Conservation (phyloP, 352 stramenopile genomes). For the Pythium grandisporangium region DNA sequence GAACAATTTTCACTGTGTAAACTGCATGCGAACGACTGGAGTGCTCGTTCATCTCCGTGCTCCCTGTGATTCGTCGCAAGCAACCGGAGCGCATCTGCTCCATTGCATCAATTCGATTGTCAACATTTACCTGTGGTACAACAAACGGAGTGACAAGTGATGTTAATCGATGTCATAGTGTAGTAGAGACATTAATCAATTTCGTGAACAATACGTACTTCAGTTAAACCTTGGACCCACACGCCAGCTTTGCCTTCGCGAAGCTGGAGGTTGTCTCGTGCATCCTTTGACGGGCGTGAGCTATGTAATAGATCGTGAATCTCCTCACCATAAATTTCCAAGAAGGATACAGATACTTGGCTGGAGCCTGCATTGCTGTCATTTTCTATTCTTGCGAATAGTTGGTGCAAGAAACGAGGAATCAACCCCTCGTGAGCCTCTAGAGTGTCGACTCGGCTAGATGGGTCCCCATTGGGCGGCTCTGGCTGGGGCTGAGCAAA, state of each 20-base stretch:
- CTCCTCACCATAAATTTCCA: conserved; percentile 98
- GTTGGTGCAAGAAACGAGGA: conserved; percentile 72
- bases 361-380: conserved; percentile 20
- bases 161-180: background rate
- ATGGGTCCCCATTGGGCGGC: conserved; percentile 1
- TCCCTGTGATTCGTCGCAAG: conserved; percentile 66
- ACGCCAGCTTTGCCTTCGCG: conserved; percentile 62
- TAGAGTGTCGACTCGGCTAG: conserved; percentile 10
- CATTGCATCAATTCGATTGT: conserved; percentile 41
- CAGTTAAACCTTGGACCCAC: conserved; percentile 71
- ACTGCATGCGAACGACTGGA: conserved; percentile 84
- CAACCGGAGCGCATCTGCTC: conserved; percentile 77
- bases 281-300: conserved; percentile 11
- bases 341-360: conserved; percentile 77
- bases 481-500: conserved; percentile 13
- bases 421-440: conserved; percentile 69
- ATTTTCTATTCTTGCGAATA: conserved; percentile 42
- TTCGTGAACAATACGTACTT: no score
- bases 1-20: conserved; percentile 82
- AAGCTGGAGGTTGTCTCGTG: conserved; percentile 49
- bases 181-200: no score
- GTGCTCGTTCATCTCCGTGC: conserved; percentile 84
- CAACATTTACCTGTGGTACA: conserved; percentile 33
- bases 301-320: conserved; percentile 91
- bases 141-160: background rate